Base-by-base conservation (phyloP, 192 early-diverging fungal genomes). In the Mortierella hygrophila region DNA sequence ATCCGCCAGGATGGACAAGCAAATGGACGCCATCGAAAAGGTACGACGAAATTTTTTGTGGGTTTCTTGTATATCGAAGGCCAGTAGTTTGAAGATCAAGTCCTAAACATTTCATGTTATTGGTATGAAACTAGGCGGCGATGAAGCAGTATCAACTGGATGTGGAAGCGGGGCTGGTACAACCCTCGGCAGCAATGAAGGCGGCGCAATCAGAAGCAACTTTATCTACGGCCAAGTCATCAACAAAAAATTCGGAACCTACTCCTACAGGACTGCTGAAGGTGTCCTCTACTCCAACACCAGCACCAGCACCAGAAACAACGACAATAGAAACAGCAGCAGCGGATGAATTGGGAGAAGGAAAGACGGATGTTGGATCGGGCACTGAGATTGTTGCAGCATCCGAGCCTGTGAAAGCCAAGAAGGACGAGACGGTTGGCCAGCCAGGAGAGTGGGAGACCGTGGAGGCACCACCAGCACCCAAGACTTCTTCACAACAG, bases 1-100 rank as follows among this genome's bases (percentile, higher is more conserved):
- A 8, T 75, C 69, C 4, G 79, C 79, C 13, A 92, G 92, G 86
- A 82, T 93, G 42, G 82, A 90, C 76, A 83, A 85, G 74, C 92
- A 96, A 80, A 89, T 94, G 55, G 91, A 96, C 52, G 92, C 88
- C 47, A 96, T 97, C 72, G 94, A 95, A 65, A 87, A 77, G 72
- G 94, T 87, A 78, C 4, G n/a, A 10, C 1, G 38, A 6, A 38
- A 0, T 35, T 35, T 68, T 13, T 26, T 68, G 20, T 35, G 10
- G 7, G 29, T 6, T 68, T 35, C 15, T 32, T 32, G 44, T 70
- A 13, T 16, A 23, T 41, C 13, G 18, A 18, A 44, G 13, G 13
- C 9, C 2, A 29, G 40, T 26, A 72, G 13, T 18, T 23, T 41
- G 7, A 35, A 21, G 23, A 70, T 21, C 2, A 18, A 0, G 42